These are phyloP conservation scores for Coffea humblotiana DNA, from an alignment of 305 asterid genomes.

Conservation along the genomic window DNA sequence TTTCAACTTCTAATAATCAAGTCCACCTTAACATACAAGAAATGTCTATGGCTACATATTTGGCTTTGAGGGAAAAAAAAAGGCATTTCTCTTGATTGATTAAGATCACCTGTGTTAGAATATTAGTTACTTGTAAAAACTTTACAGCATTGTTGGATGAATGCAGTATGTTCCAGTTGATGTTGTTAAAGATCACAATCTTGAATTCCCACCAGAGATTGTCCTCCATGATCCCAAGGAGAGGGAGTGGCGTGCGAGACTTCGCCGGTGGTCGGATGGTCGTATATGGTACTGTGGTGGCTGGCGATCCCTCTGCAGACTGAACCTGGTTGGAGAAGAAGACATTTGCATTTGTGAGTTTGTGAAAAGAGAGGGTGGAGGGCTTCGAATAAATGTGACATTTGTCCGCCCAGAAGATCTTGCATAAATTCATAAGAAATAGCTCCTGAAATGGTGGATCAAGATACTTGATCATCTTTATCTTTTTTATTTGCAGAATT, in stretches of 20 bases:
- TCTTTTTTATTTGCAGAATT: no score
- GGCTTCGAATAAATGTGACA: neutral
- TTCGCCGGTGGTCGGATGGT: slow-evolving; percentile 13
- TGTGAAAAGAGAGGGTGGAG: slow-evolving; percentile 16
- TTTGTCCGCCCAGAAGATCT: neutral
- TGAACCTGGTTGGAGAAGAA: slow-evolving; percentile 26
- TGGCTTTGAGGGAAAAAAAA: no score
- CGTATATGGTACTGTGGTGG: slow-evolving; percentile 38
- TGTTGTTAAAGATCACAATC: slow-evolving; percentile 12
- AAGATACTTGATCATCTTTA: no score
- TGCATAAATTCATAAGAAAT: neutral
- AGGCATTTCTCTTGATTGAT: no score
- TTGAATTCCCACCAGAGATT: slow-evolving; percentile 8
- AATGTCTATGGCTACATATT: no score
- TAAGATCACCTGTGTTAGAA: no score
- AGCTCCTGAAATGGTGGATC: neutral
- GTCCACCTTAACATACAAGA: no score
- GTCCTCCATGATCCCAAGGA: slow-evolving; percentile 1
- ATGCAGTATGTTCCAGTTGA: slow-evolving; percentile 14
- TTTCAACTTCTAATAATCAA: no score
- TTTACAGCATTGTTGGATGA: neutral
- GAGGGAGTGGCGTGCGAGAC: neutral
- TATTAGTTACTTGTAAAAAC: no score
- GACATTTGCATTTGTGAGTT: slow-evolving; percentile 51
- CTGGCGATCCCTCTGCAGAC: slow-evolving; percentile 40